Percentiles rank a stretch among this genome's conserved stretches.
Evolutionary conservation across 192 early-diverging fungal species (phyloP).

Genomic region (Coemansia interrupta): DNA sequence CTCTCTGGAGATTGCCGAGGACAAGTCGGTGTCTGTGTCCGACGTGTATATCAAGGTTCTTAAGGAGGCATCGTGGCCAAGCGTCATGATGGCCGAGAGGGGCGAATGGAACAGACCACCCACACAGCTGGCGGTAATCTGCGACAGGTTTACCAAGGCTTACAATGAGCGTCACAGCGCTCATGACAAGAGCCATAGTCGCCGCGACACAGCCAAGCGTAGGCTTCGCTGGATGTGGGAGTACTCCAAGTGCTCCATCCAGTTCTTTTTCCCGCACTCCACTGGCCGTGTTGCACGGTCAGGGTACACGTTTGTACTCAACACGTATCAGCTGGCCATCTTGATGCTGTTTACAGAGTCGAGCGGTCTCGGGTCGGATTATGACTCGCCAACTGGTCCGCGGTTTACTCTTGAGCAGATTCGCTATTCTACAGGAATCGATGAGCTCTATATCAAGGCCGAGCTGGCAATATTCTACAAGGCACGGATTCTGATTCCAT

Average conservation of each 20-base stretch:
- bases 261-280: conserved; percentile 67
- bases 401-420: conserved; percentile 62
- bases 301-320: conserved; percentile 53
- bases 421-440: conserved; percentile 60
- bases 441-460: conserved; percentile 57
- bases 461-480: conserved; percentile 71
- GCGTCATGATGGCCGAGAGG: conserved; percentile 10
- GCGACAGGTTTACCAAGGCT: conserved; percentile 74
- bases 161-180: conserved; percentile 78
- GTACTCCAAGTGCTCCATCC: conserved; percentile 76
- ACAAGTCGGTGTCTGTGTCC: conserved; percentile 51
- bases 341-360: conserved; percentile 74
- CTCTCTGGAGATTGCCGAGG: background rate
- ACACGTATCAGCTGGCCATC: conserved; percentile 89
- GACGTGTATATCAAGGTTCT: conserved; percentile 78
- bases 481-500: conserved; percentile 61
- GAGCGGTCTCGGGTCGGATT: conserved; percentile 37
- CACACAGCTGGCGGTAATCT: conserved; percentile 81
- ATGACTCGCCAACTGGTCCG: conserved; percentile 16
- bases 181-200: conserved; percentile 68
- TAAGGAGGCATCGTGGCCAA: conserved; percentile 56
- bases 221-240: conserved; percentile 87
- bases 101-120: conserved; percentile 77
- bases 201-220: conserved; percentile 17
- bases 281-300: conserved; percentile 65